Evolutionary conservation across 345 rosid species (phyloP).

Genomic region (Rhodomyrtus tomentosa): DNA sequence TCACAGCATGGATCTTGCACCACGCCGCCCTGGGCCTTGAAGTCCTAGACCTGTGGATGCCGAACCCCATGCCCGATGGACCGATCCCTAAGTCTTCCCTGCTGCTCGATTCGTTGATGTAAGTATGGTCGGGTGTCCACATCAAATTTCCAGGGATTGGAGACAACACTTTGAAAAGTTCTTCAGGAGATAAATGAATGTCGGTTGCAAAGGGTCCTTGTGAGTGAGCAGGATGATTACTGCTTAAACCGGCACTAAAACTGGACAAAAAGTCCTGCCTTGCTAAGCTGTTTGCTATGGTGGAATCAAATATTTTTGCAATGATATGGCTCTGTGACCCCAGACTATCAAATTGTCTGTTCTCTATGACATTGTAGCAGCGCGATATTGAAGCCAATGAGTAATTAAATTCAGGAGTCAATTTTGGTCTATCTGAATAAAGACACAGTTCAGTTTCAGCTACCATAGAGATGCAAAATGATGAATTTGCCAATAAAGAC

Average conservation of each 20-base stretch:
- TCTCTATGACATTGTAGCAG: not conserved
- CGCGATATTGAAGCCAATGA: not conserved
- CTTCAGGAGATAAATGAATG: not conserved
- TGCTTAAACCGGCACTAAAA: too few species aligned
- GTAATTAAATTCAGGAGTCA: not conserved
- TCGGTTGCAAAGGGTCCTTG: not conserved
- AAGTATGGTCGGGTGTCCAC: not conserved
- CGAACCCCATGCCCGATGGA: not conserved
- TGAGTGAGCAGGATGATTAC: not conserved
- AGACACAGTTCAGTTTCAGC: not conserved
- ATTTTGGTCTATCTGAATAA: not conserved
- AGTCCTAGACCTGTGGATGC: constrained; percentile 8
- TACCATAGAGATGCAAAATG: too few species aligned
- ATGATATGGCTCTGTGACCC: not conserved
- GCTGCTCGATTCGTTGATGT: not conserved
- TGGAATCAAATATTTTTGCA: not conserved
- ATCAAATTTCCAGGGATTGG: not conserved
- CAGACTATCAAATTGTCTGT: not conserved
- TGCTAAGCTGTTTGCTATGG: not conserved
- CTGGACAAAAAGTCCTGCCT: not conserved
- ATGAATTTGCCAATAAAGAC: too few species aligned
- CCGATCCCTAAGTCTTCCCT: not conserved
- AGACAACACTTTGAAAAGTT: not conserved
- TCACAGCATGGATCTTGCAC: constrained; percentile 55
- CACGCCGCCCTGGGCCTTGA: constrained; percentile 40